These are phyloP conservation scores for Xylaria sp. DNA, from an alignment of 2,329 filamentous ascomycete genomes.

Conservation along the genomic window DNA sequence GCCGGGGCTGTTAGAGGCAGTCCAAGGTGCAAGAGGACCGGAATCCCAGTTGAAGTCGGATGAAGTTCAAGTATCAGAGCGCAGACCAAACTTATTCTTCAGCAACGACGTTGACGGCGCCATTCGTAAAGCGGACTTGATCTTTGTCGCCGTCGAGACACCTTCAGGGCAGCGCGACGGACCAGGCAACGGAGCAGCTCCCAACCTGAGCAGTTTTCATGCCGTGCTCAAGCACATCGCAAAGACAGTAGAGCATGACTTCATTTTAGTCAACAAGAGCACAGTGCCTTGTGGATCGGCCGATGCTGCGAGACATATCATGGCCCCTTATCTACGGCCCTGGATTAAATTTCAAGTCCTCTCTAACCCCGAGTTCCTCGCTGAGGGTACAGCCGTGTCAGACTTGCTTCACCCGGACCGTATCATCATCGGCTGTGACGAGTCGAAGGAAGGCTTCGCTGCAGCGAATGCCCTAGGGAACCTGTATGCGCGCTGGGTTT, in stretches of 20 bases:
- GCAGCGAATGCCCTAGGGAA: not conserved
- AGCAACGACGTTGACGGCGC: not conserved
- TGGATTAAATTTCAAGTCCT: not conserved
- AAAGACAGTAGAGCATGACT: not conserved
- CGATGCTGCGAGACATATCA: not conserved
- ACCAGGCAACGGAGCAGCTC: not conserved
- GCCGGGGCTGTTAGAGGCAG: not conserved
- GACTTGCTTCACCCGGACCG: not conserved
- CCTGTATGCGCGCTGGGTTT: not conserved
- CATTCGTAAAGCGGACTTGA: not conserved
- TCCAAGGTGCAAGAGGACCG: not conserved
- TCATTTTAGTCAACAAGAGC: constrained; percentile 3
- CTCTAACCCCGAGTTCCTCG: not conserved
- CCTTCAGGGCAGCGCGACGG: not conserved
- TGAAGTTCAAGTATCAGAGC: not conserved
- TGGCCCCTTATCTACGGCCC: not conserved
- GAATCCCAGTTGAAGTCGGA: not conserved
- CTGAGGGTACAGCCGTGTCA: not conserved
- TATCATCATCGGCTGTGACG: not conserved
- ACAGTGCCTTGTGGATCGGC: not conserved
- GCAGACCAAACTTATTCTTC: not conserved
- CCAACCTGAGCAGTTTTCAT: constrained; percentile 1
- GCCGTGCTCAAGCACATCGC: constrained; percentile 1
- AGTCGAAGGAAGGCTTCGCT: not conserved
- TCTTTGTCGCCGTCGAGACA: not conserved